Base-by-base conservation (phyloP, 2,329 filamentous ascomycete genomes). In the Tolypocladium tundrense region DNA sequence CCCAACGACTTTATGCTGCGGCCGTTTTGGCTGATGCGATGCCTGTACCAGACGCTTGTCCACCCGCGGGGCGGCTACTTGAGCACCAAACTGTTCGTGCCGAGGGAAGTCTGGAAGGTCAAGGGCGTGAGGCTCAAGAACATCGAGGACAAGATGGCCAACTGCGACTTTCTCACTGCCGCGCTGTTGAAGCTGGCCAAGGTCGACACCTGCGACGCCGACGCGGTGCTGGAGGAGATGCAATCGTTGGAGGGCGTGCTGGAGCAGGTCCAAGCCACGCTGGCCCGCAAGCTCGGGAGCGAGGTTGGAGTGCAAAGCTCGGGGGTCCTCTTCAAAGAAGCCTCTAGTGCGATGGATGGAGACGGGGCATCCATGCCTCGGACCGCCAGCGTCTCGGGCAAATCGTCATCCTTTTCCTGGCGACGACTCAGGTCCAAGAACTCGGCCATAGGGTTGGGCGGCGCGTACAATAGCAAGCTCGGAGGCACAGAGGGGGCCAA, bases 21-120 rank as follows among this genome's bases (percentile, higher is more conserved):
- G 24, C 95, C 94, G 2, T 99, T 97, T 72, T 99, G 94, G 94
- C 79, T 99, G 51, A 96, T 99, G 90, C 86, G 94, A 57, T 92
- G 89, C 61, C 80, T 99, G 33, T 96, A 94, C 69, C 91, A 97
- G 70, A 96, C 92, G 0, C 84, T 99, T 51, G 88, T 87, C 21
- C 93, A 99, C 67, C 91, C 93, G 2, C 86, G 91, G 31, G 94
- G 94, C 42, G 94, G 92, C 19, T 99, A 97, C 69, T 69, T 99
- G 24, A 96, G 92, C 56, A 93, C 87, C 27, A 92, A 91, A 66
- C 81, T 99, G 0, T 99, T 99, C 68, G 83, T 99, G 6, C 92
- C 94, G 7, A 84, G 90, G 55, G 92, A 97, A 68, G 90, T 94
- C 3, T 99, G 94, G 94, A 84, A 86, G 58, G 92, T 97, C 9